phyloP scores from a whole-genome alignment of 164 flowering plant species.

The Vitis labrusca region DNA sequence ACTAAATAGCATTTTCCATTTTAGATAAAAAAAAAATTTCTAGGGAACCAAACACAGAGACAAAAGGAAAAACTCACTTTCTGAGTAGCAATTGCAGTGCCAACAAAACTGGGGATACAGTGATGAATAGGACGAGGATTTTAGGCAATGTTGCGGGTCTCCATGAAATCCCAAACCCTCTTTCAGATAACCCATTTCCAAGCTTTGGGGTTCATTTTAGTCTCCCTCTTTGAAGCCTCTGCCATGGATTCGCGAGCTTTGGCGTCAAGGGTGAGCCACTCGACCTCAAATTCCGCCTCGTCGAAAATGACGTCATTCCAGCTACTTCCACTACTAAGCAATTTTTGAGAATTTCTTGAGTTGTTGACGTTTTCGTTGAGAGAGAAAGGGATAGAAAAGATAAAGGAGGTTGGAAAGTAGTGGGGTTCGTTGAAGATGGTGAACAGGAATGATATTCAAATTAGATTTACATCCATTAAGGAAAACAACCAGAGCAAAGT shows the following conservation, averaged over 20 bases:
- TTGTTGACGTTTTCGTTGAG: no score
- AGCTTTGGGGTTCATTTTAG: slow-evolving; percentile 49
- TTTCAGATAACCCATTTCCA: slow-evolving; percentile 92
- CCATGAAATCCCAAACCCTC: slow-evolving; percentile 87
- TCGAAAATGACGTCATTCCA: slow-evolving; percentile 30
- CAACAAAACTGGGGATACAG: slow-evolving; percentile 81
- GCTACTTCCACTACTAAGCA: slow-evolving; percentile 17
- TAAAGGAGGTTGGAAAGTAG: no score
- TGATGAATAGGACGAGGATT: slow-evolving; percentile 91
- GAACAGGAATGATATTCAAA: no score
- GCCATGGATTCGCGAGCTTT: slow-evolving; percentile 68
- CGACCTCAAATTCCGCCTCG: slow-evolving; percentile 65
- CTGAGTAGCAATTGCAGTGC: slow-evolving; percentile 62
- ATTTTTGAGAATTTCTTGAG: slow-evolving; percentile 7
- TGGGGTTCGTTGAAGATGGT: no score
- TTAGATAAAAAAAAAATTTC: no score
- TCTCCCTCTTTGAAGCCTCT: slow-evolving; percentile 43
- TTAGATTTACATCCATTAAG: no score
- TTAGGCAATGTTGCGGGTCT: slow-evolving; percentile 66
- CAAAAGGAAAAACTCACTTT: slow-evolving; percentile 26
- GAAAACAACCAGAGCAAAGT: no score
- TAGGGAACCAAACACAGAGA: not conserved
- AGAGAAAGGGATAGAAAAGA: no score
- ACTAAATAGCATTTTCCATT: no score
- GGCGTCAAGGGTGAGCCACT: slow-evolving; percentile 64